Conservation (phyloP, 495 filamentous ascomycete species). For the Penicillium herquei region DNA sequence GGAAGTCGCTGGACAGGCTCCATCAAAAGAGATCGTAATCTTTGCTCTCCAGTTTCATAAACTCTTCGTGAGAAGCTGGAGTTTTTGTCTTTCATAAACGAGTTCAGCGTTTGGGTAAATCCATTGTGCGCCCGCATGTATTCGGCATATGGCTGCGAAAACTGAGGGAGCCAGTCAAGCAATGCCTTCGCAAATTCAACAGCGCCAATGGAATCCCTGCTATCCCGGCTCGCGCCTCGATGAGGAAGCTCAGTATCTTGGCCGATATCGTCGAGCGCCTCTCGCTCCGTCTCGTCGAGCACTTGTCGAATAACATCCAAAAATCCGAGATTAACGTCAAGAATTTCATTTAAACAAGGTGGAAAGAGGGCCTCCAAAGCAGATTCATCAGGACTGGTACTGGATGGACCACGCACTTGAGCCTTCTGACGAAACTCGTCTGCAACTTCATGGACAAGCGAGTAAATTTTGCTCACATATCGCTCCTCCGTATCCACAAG, state of each 20-base stretch:
- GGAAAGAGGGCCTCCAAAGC: conserved; percentile 80
- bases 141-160: conserved; percentile 82
- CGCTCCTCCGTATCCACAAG: conserved; percentile 90
- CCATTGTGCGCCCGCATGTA: conserved; percentile 85
- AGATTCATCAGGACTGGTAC: conserved; percentile 69
- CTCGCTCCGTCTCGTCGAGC: conserved; percentile 79
- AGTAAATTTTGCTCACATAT: conserved; percentile 82
- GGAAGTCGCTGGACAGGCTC: conserved; percentile 95
- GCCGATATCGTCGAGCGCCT: conserved; percentile 66
- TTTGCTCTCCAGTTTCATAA: conserved; percentile 84
- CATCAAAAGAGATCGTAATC: conserved; percentile 86
- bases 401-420: conserved; percentile 52
- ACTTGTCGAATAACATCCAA: conserved; percentile 69
- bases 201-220: conserved; percentile 70
- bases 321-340: conserved; percentile 77
- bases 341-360: conserved; percentile 68
- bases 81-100: conserved; percentile 66
- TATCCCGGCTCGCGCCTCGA: conserved; percentile 37
- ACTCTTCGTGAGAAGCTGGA: conserved; percentile 79
- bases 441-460: conserved; percentile 72
- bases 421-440: conserved; percentile 71
- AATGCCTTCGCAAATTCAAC: conserved; percentile 73
- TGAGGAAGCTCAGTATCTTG: conserved; percentile 51
- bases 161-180: conserved; percentile 85
- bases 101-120: conserved; percentile 75